These are phyloP conservation scores for Calonectria crousiana DNA, from an alignment of 2,329 filamentous ascomycete genomes.

Conservation along the genomic window DNA sequence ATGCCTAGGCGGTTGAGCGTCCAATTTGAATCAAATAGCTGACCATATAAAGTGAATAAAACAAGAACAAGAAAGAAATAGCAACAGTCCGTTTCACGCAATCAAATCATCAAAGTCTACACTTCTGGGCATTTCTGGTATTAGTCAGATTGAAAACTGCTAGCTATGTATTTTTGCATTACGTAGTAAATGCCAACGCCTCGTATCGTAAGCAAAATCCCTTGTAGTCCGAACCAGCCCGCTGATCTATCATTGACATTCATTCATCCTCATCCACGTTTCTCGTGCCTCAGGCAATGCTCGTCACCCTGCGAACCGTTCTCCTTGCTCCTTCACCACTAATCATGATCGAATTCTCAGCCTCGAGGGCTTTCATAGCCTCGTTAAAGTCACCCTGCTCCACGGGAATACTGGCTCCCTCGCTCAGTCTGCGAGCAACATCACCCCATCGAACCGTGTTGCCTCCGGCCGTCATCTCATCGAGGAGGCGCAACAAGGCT, in stretches of 20 bases:
- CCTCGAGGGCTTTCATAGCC: slow-evolving; percentile 82
- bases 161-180: slow-evolving; percentile 28
- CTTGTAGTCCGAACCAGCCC: slow-evolving; percentile 23
- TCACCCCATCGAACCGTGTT: slow-evolving; percentile 83
- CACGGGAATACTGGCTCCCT: slow-evolving; percentile 77
- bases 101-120: neutral
- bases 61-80: neutral
- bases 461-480: slow-evolving; percentile 80
- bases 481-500: slow-evolving; percentile 79
- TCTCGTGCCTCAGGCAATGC: slow-evolving; percentile 29
- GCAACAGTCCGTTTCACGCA: neutral
- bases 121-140: neutral
- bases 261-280: slow-evolving; percentile 23
- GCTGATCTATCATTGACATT: slow-evolving; percentile 40
- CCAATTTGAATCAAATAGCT: neutral
- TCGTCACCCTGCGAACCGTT: slow-evolving; percentile 80
- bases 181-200: slow-evolving; percentile 41
- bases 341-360: slow-evolving; percentile 85
- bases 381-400: slow-evolving; percentile 87
- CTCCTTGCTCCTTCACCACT: slow-evolving; percentile 87
- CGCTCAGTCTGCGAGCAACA: slow-evolving; percentile 77
- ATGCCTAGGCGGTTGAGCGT: neutral
- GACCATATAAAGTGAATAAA: neutral
- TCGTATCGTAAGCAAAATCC: slow-evolving; percentile 32
- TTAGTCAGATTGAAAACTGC: slow-evolving; percentile 29